Percentiles rank a stretch among this genome's conserved stretches.
Evolutionary conservation across 306 rosid species (phyloP).

Genomic region (Medicago arabica): DNA sequence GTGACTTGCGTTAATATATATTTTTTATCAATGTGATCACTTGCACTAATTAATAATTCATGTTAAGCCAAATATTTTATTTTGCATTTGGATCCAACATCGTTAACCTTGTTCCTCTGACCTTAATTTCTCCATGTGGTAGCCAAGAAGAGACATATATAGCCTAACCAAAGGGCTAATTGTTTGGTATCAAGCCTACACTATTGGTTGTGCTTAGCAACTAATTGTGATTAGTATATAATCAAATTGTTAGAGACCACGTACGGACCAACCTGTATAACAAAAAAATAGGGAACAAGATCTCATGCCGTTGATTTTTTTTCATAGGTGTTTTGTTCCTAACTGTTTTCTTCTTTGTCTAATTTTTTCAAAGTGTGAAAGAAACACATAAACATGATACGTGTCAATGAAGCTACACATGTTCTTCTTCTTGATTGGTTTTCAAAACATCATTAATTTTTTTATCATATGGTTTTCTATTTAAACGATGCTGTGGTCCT

Average conservation of each 20-base stretch:
- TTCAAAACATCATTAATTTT: slow-evolving; percentile 22
- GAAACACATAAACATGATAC: slow-evolving; percentile 55
- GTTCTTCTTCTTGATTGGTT: slow-evolving; percentile 56
- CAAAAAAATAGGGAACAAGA: slow-evolving; percentile 62
- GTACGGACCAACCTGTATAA: slow-evolving; percentile 53
- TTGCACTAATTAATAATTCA: slow-evolving; percentile 9
- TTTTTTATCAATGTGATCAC: too few species aligned
- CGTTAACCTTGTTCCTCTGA: slow-evolving; percentile 30
- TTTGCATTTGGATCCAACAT: slow-evolving; percentile 40
- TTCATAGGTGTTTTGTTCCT: slow-evolving; percentile 64
- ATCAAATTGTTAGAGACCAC: slow-evolving; percentile 40
- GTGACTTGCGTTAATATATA: not conserved
- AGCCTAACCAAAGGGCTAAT: slow-evolving; percentile 45
- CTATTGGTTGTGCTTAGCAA: slow-evolving; percentile 51
- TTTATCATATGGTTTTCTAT: slow-evolving; percentile 38
- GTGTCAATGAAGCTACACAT: slow-evolving; percentile 62
- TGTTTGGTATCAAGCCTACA: slow-evolving; percentile 64
- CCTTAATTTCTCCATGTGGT: slow-evolving; percentile 44
- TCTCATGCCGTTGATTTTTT: slow-evolving; percentile 51
- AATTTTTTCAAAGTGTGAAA: slow-evolving; percentile 43
- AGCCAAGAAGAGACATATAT: slow-evolving; percentile 53
- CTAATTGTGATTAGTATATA: slow-evolving; percentile 40
- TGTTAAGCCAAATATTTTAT: slow-evolving; percentile 15
- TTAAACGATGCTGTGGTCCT: slow-evolving; percentile 63
- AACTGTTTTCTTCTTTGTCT: slow-evolving; percentile 58